Conservation (phyloP, 352 stramenopile genomes). For the Phytophthora macrochlamydospora region DNA sequence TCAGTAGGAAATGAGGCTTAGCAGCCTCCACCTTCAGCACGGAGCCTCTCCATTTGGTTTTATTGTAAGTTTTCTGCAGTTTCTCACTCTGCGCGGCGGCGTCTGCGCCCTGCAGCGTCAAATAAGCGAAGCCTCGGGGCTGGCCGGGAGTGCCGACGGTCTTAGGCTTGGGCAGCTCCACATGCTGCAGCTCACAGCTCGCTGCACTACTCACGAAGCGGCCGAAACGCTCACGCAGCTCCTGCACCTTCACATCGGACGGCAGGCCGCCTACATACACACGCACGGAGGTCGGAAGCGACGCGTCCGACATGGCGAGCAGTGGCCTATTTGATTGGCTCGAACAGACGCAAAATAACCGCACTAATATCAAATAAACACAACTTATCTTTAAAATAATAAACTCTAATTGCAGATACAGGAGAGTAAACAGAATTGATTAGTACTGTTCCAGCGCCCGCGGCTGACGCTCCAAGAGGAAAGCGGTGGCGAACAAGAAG, state of each 20-base stretch:
- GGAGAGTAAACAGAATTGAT: no score
- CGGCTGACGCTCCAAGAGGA: no score
- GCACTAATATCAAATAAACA: no score
- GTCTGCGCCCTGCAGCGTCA: slow-evolving; percentile 47
- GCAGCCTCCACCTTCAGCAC: slow-evolving; percentile 68
- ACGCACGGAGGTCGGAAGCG: slow-evolving; percentile 34
- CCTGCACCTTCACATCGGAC: slow-evolving; percentile 41
- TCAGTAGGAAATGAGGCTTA: slow-evolving; percentile 48
- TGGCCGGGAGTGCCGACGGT: slow-evolving; percentile 5
- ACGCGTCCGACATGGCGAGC: not conserved
- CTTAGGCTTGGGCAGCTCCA: slow-evolving; percentile 55
- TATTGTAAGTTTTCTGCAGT: slow-evolving; percentile 69
- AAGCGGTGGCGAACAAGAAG: no score
- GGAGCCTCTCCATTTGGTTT: slow-evolving; percentile 73
- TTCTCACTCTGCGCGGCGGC: slow-evolving; percentile 37
- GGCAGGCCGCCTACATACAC: slow-evolving; percentile 73
- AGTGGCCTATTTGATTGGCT: not conserved
- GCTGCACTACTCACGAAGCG: slow-evolving; percentile 38
- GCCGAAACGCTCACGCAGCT: slow-evolving; percentile 72
- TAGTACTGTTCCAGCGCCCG: no score
- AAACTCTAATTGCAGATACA: no score
- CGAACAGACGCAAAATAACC: no score
- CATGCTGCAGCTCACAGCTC: slow-evolving; percentile 36
- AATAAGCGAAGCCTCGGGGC: slow-evolving; percentile 62
- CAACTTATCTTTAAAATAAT: no score